phyloP scores from a whole-genome alignment of 805 yeast genomes.

The Wickerhamomyces canadensis region DNA sequence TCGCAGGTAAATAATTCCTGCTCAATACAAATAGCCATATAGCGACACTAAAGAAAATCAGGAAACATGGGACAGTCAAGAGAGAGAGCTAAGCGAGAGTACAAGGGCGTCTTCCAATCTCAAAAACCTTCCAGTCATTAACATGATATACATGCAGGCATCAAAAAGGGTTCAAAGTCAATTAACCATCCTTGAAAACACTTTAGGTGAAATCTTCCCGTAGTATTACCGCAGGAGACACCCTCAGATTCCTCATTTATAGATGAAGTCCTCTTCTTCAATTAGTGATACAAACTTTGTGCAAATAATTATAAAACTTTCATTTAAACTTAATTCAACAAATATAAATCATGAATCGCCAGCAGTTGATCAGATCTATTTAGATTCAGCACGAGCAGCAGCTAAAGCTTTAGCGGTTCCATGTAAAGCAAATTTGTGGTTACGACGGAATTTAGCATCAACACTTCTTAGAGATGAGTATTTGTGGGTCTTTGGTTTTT shows the following conservation, averaged over 20 bases:
- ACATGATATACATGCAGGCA: slow-evolving; percentile 24
- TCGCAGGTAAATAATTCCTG: no score
- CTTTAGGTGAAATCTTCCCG: no score
- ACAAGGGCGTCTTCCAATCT: neutral
- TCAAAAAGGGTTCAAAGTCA: no score
- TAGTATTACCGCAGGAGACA: no score
- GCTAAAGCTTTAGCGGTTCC: slow-evolving; percentile 96
- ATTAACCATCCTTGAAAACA: no score
- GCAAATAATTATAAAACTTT: neutral
- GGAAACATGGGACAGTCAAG: no score
- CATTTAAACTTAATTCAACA: neutral
- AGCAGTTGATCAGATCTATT: slow-evolving; percentile 11
- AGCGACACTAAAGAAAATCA: no score
- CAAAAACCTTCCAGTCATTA: slow-evolving; percentile 16
- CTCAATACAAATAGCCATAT: no score
- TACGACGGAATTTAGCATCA: slow-evolving; percentile 98
- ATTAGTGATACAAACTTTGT: slow-evolving; percentile 1
- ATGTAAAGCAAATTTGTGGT: slow-evolving; percentile 98
- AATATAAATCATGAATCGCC: no score
- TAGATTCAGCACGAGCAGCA: slow-evolving; percentile 58
- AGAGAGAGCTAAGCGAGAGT: no score
- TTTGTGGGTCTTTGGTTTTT: slow-evolving; percentile 97
- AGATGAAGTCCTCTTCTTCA: neutral
- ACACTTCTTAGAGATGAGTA: slow-evolving; percentile 98
- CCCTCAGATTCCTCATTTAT: no score